Conservation (phyloP, 2,329 filamentous ascomycete species). For the Neofusicoccum kwambonambiense region DNA sequence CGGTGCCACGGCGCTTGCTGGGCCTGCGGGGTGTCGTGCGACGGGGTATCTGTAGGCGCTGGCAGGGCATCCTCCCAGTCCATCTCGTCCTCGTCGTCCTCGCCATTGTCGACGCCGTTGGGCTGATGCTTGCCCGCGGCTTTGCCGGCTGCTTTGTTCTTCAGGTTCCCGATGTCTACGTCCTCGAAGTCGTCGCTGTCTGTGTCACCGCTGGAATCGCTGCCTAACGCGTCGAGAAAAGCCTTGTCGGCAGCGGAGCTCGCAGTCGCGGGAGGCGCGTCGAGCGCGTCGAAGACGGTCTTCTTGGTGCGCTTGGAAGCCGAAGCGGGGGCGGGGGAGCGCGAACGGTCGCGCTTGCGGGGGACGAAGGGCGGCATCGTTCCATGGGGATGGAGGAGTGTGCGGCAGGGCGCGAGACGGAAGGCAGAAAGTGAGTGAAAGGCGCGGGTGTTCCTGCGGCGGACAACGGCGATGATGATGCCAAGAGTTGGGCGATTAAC, state of each 20-base stretch:
- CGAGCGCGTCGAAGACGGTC: constrained; percentile 12
- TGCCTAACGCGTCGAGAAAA: constrained; percentile 13
- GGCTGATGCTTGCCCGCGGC: background rate
- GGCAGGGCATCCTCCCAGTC: constrained; percentile 39
- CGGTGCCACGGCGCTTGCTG: constrained; percentile 6
- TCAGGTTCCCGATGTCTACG: background rate
- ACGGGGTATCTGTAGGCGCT: constrained; percentile 31
- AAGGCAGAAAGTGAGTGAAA: background rate
- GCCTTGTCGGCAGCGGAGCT: constrained; percentile 7
- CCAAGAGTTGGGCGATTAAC: background rate
- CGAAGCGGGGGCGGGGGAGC: background rate
- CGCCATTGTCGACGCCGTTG: constrained; percentile 10
- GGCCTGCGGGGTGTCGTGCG: background rate
- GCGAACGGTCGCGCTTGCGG: constrained; percentile 18
- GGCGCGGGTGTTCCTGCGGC: background rate
- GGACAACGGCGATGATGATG: constrained; percentile 2
- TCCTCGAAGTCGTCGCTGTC: constrained; percentile 17
- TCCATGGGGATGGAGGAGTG: background rate
- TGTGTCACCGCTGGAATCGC: background rate
- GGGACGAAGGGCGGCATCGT: constrained; percentile 17
- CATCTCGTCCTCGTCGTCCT: constrained; percentile 28
- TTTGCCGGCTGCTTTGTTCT: background rate
- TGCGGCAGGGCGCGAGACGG: background rate
- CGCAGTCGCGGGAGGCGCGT: constrained; percentile 4
- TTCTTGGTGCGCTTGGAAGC: constrained; percentile 13